A percentile compares a stretch with the other conserved stretches of the same genome.
Evolutionary conservation across 2,329 filamentous ascomycete genomes (phyloP).

Genomic region (Trichoderma sp.): DNA sequence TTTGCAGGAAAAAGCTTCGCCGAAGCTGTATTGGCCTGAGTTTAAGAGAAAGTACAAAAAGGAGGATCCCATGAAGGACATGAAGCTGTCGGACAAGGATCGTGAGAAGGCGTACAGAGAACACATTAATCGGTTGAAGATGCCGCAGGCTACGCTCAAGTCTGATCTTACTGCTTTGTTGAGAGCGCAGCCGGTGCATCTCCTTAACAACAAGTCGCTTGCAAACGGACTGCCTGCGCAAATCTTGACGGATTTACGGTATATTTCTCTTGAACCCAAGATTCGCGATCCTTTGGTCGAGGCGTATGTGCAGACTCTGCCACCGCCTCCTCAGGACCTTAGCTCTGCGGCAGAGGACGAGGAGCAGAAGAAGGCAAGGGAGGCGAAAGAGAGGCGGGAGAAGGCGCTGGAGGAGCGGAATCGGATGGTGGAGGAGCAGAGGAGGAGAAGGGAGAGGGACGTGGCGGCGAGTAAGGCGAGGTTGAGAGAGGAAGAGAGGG

Average conservation of each 20-base stretch:
- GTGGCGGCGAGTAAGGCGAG: constrained; percentile 61
- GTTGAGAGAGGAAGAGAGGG: constrained; percentile 66
- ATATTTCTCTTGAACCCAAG: constrained; percentile 63
- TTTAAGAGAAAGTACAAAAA: constrained; percentile 90
- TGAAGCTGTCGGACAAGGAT: constrained; percentile 70
- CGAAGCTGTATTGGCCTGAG: constrained; percentile 96
- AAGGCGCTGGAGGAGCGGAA: constrained; percentile 68
- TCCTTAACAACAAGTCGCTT: constrained; percentile 61
- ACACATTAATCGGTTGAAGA: constrained; percentile 66
- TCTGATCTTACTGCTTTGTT: constrained; percentile 68
- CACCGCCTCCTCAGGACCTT: constrained; percentile 53
- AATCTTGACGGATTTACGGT: constrained; percentile 68
- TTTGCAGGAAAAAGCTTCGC: constrained; percentile 77
- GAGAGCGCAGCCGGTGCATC: constrained; percentile 57
- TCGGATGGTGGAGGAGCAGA: constrained; percentile 62
- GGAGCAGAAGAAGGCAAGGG: constrained; percentile 48
- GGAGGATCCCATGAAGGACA: constrained; percentile 77
- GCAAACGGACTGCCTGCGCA: constrained; percentile 60
- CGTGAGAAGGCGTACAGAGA: constrained; percentile 80
- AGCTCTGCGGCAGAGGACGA: constrained; percentile 51
- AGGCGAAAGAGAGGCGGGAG: constrained; percentile 61
- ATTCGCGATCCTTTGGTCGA: constrained; percentile 66
- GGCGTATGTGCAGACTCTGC: constrained; percentile 65
- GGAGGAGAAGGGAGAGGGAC: constrained; percentile 58
- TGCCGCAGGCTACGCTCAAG: constrained; percentile 66